Base-by-base conservation (phyloP, 176 grass and related monocot species). In the Bonia amplexicaulis region DNA sequence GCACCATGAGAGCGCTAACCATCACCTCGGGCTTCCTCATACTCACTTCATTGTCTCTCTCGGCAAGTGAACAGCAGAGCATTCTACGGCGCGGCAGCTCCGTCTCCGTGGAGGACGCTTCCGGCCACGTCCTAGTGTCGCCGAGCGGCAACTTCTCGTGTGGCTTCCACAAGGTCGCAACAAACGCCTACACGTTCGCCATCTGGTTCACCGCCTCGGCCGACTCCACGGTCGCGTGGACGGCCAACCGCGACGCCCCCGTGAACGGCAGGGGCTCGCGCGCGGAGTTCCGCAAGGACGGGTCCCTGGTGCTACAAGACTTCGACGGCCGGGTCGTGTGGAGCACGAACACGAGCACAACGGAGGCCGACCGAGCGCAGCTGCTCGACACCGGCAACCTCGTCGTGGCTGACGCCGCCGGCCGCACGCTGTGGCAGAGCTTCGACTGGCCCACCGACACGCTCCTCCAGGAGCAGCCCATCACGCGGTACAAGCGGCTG, bases 401-500 rank as follows among this genome's bases (percentile, higher is more conserved):
- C 44, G 89, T 93, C 8, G 77, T 96, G 29, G 23, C 27, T 6
- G 81, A 91, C 73, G 44, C 76, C 19, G 15, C 49, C 12, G 78
- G 76, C 0, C 20, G n/a, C 37, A 17, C 26, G 68, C 55, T 89
- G 20, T 96, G 94, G 89, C 91, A 93, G 79, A 96, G 91, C 87
- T 96, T 93, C 79, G 91, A 96, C 31, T 84, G 81, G 78, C 94
- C 94, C 3, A 96, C 91, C 0, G 91, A 96, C 78, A 93, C 91
- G 15, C 88, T 96, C 9, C 89, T 96, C 44, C 76, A 86, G 0
- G 63, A 23, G 20, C 94, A 96, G 76, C 84, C 70, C 19, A 88
- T 96, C 72, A 96, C 89, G 0, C 90, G 83, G 33, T 76, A 89
- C 85, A 89, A 72, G 37, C 55, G 79, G 1, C 85, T 96, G 77